A percentile compares a stretch with the other conserved stretches of the same genome.
phyloP scores from a whole-genome alignment of 2,329 filamentous ascomycete species.

The Meredithiella fracta region DNA sequence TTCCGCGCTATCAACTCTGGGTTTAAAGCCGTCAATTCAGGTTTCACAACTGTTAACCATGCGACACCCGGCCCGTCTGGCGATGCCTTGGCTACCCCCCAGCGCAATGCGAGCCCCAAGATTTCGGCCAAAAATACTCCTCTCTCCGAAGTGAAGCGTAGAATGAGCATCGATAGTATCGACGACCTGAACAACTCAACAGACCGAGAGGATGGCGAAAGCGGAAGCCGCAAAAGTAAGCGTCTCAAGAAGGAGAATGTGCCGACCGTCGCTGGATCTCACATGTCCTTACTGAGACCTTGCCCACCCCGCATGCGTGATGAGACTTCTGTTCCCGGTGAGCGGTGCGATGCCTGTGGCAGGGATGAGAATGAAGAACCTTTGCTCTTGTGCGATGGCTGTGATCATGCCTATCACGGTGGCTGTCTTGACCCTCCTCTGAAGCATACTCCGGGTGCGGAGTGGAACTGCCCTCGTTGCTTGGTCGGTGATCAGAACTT shows the following conservation, averaged over 20 bases:
- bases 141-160: conserved; percentile 53
- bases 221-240: conserved; percentile 70
- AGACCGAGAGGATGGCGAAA: conserved; percentile 44
- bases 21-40: conserved; percentile 58
- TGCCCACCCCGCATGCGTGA: conserved; percentile 52
- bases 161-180: conserved; percentile 44
- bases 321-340: conserved; percentile 29
- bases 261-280: conserved; percentile 83
- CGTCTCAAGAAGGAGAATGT: conserved; percentile 66
- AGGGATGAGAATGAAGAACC: conserved; percentile 55
- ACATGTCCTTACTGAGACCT: conserved; percentile 88
- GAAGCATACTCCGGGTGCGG: conserved; percentile 58
- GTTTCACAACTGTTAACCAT: conserved; percentile 51
- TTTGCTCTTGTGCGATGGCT: conserved; percentile 75
- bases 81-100: conserved; percentile 12
- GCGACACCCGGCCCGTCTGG: conserved; percentile 1
- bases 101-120: conserved; percentile 42
- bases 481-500: conserved; percentile 93
- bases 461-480: conserved; percentile 94
- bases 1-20: conserved; percentile 46
- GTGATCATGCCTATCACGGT: conserved; percentile 75
- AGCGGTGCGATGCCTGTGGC: conserved; percentile 75
- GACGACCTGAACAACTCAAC: conserved; percentile 32
- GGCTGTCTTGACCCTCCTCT: conserved; percentile 77
- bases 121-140: conserved; percentile 48